Base-by-base conservation (phyloP, 148 eudicot genomes). In the Chenopodium album region DNA sequence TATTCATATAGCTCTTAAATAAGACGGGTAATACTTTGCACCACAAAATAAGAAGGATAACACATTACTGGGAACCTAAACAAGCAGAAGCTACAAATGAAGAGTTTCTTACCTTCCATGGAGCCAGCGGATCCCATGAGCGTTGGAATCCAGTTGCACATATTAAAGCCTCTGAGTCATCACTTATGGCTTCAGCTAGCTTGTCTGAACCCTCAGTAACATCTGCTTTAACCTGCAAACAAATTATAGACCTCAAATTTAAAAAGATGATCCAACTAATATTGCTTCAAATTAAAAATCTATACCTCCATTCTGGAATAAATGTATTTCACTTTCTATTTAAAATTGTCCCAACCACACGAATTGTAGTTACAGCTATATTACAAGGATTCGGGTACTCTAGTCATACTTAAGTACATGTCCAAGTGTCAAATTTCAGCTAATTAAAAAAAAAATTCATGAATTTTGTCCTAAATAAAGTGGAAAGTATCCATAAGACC, bases 91-190 rank as follows among this genome's bases (percentile, higher is more conserved):
- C 5, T 14, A 54, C 17, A 56, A n/a, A 50, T 0, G 9, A 73
- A 73, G 22, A 29, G 14, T 59, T 59, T 85, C 88, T 44, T 73
- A 94, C 98, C 97, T 95, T 93, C 98, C 98, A 95, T 41, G 98
- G 98, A 64, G 92, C 88, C 60, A 90, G 71, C 13, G 92, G 84
- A 87, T 95, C 94, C 92, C 89, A 90, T 0, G 98, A 93, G 70
- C 85, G 92, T 56, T 88, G 88, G 87, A 93, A 95, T 78, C 98
- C 98, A 0, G 98, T 95, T 31, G 98, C 98, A 87, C 98, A 95
- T 68, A 95, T 85, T 32, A 95, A 94, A 64, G 97, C 98, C 72
- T 91, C 97, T 16, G 93, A 87, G 78, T 93, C 97, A 85, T 89
- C 91, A 80, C 91, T 90, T n/a, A 95, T 89, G 69, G 89, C 94